These are phyloP conservation scores for Epichloe gansuensis DNA, from an alignment of 2,329 filamentous ascomycete genomes.

Conservation along the genomic window DNA sequence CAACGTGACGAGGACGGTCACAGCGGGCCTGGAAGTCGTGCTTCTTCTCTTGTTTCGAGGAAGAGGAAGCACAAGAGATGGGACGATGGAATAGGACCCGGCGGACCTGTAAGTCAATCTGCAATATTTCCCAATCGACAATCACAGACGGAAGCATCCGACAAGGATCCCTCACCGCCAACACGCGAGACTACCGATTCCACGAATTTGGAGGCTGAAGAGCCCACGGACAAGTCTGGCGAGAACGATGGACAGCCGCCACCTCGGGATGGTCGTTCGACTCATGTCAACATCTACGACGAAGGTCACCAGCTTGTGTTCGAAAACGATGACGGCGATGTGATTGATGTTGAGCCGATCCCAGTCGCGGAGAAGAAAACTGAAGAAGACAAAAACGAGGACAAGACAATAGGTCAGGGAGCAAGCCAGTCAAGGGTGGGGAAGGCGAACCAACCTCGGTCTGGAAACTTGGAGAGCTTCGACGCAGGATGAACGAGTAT, in stretches of 20 bases:
- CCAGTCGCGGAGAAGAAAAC: constrained; percentile 3
- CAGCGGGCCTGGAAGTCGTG: constrained; percentile 40
- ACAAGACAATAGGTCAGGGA: neutral
- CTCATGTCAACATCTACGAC: constrained; percentile 57
- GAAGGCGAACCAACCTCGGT: constrained; percentile 3
- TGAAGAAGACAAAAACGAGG: neutral
- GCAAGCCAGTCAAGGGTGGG: neutral
- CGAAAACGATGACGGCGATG: constrained; percentile 80
- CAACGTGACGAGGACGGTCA: constrained; percentile 64
- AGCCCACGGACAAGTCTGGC: constrained; percentile 17
- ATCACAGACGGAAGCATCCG: constrained; percentile 12
- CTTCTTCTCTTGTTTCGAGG: constrained; percentile 47
- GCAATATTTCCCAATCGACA: constrained; percentile 64
- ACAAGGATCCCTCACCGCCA: constrained; percentile 19
- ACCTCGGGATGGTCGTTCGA: constrained; percentile 3
- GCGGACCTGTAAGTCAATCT: constrained; percentile 80
- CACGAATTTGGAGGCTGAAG: constrained; percentile 21
- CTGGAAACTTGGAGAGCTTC: constrained; percentile 30
- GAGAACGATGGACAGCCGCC: constrained; percentile 15
- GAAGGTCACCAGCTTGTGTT: constrained; percentile 71
- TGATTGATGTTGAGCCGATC: constrained; percentile 49
- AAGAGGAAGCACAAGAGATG: constrained; percentile 55
- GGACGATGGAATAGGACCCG: constrained; percentile 62
- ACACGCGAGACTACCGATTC: constrained; percentile 21
- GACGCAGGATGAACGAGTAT: constrained; percentile 38